Evolutionary conservation across 2,329 filamentous ascomycete genomes (phyloP).

Genomic region (Pseudogymnoascus sp.): DNA sequence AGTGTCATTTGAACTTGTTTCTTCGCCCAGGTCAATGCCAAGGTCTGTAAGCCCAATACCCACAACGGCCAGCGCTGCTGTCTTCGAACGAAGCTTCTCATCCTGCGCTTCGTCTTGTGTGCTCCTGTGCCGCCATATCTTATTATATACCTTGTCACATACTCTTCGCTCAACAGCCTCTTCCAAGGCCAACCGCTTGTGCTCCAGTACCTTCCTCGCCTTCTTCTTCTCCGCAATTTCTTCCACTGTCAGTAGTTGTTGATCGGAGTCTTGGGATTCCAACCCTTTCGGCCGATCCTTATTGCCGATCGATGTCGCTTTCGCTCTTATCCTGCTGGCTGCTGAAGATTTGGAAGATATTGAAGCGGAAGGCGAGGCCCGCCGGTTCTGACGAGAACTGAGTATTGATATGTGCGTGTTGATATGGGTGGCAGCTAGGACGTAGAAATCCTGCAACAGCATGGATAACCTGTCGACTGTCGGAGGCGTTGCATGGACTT

Average conservation of each 20-base stretch:
- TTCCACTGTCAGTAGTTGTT: constrained; percentile 84
- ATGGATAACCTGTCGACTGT: constrained; percentile 72
- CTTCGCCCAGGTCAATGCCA: constrained; percentile 62
- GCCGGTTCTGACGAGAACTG: constrained; percentile 64
- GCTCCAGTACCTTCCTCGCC: constrained; percentile 68
- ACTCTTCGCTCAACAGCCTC: constrained; percentile 84
- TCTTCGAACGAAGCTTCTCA: constrained; percentile 89
- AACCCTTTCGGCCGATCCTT: constrained; percentile 43
- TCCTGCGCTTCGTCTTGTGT: constrained; percentile 93
- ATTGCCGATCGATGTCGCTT: constrained; percentile 45
- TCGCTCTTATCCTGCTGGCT: constrained; percentile 47
- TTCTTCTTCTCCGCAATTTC: constrained; percentile 76
- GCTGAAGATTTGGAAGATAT: constrained; percentile 48
- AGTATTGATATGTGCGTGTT: constrained; percentile 78
- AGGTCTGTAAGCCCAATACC: constrained; percentile 84
- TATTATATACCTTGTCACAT: constrained; percentile 76
- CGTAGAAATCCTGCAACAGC: constrained; percentile 94
- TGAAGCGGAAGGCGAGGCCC: constrained; percentile 48
- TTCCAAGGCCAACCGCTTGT: constrained; percentile 69
- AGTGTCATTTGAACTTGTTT: constrained; percentile 45
- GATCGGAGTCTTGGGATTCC: constrained; percentile 38
- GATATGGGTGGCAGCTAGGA: constrained; percentile 70
- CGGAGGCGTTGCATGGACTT: constrained; percentile 75
- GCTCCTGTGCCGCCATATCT: constrained; percentile 83
- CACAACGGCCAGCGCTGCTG: constrained; percentile 80